phyloP scores from a whole-genome alignment of 257 asterid species.

The Agastache rugosa region DNA sequence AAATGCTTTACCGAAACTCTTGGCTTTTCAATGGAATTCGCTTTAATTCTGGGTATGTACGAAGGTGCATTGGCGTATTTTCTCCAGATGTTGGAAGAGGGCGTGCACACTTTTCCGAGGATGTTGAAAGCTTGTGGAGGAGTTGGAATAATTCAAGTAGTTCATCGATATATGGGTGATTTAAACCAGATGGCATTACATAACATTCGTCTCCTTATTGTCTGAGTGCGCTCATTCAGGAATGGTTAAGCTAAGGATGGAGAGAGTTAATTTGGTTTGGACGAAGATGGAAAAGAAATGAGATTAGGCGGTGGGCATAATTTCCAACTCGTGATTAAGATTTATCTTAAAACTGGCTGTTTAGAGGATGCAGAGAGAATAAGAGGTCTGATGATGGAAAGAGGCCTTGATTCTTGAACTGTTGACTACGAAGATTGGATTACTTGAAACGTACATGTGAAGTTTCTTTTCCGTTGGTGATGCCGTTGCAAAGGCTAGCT shows the following conservation, averaged over 20 bases:
- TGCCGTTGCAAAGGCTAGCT: background rate
- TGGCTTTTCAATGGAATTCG: conserved; percentile 86
- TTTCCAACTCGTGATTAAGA: conserved; percentile 72
- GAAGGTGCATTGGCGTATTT: conserved; percentile 89
- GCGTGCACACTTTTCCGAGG: conserved; percentile 84
- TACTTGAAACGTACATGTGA: background rate
- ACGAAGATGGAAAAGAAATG: conserved; percentile 57
- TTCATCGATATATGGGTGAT: conserved; percentile 80
- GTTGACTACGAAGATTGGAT: conserved; percentile 6
- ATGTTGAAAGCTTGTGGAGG: conserved; percentile 88
- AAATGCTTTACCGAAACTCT: conserved; percentile 62
- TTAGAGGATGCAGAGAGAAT: conserved; percentile 51
- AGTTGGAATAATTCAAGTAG: conserved; percentile 61
- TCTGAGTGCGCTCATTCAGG: conserved; percentile 73
- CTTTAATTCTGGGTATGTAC: conserved; percentile 76
- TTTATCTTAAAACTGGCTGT: conserved; percentile 53
- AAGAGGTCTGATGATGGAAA: conserved; percentile 61
- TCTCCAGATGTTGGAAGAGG: conserved; percentile 95
- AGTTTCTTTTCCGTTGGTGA: background rate
- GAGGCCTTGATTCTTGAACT: conserved; percentile 54
- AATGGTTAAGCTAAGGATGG: conserved; percentile 68
- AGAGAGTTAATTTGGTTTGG: conserved; percentile 53
- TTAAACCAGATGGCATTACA: conserved; percentile 69
- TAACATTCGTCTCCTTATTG: conserved; percentile 66
- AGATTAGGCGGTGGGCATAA: conserved; percentile 75